Evolutionary conservation across 1,284 basidiomycete species (phyloP), one percentile per base, ranked within the genome.

Genomic region (Ustilago curta): DNA sequence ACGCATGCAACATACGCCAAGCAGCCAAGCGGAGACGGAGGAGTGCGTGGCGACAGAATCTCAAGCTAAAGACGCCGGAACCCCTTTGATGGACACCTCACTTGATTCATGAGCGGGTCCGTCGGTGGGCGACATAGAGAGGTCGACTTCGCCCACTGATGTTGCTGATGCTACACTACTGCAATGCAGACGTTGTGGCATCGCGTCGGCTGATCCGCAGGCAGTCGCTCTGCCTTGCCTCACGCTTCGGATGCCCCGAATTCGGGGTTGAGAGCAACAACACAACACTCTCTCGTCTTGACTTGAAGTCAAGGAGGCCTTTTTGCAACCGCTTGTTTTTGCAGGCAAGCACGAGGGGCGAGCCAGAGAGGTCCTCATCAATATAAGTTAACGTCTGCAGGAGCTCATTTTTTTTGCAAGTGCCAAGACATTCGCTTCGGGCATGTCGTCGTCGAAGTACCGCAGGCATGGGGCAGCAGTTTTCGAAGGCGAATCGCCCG

Each of bases 201-300:
- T 16, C 11, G 35, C 35, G 35, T 37, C 42, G 52, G 29, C 44
- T 32, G 29, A 23, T 43, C 9, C 16, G 39, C n/a, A 21, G 3
- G 8, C 7, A 21, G 54, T n/a, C 27, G 45, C 49, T 32, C 9
- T 19, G 19, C 31, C n/a, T 16, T 11, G 27, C 23, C 35, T n/a
- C 35, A 56, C 23, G n/a, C 35, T 59, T 58, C 62, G 55, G 68
- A 58, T 65, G 48, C 68, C 49, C 58, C 68, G 57, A 65, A 19
- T 25, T 40, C 44, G 56, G 21, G 31, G 31, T n/a, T 25, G 63
- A 59, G 39, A 45, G 52, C 52, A 47, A 27, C 40, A 42, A 9
- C 43, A 27, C 40, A 42, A 9, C 43, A 37, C 25, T 35, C 27
- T 39, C 11, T 37, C 35, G 16, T 32, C 31, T 32, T 32, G 6